Evolutionary conservation across 208 protist genomes (phyloP).

Genomic region (Acanthamoeba royreba): DNA sequence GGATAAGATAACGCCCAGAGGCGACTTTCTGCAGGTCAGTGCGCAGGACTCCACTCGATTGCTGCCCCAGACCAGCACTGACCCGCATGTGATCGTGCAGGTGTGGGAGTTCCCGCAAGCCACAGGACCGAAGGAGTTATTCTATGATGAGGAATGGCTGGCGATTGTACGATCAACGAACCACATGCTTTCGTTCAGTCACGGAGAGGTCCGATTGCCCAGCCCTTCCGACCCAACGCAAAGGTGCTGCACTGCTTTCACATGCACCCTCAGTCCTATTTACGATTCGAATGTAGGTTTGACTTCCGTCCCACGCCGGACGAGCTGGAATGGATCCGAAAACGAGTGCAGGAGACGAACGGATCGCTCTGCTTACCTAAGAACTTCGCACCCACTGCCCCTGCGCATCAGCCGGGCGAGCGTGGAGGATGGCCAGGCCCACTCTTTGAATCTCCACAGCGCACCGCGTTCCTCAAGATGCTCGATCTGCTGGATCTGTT

Average conservation of each 20-base stretch:
- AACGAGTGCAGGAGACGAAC: neutral
- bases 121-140: neutral
- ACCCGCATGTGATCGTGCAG: neutral
- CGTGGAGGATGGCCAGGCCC: too few species aligned
- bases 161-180: conserved; percentile 14
- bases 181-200: neutral
- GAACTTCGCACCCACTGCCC: neutral
- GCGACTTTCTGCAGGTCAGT: conserved; percentile 84
- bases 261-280: neutral
- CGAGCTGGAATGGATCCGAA: neutral
- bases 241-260: neutral
- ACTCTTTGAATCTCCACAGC: neutral
- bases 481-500: conserved; percentile 29
- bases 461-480: neutral
- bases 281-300: neutral
- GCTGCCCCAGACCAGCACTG: too few species aligned
- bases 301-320: neutral
- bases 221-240: too few species aligned
- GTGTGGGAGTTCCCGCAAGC: conserved; percentile 15
- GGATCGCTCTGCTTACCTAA: neutral
- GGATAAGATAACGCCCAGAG: conserved; percentile 80
- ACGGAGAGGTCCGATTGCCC: neutral
- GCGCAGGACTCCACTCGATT: too few species aligned
- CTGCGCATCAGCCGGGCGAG: neutral
- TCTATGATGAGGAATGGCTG: conserved; percentile 28